Conservation (phyloP, 306 rosid species). For the Ammopiptanthus mongolicus region DNA sequence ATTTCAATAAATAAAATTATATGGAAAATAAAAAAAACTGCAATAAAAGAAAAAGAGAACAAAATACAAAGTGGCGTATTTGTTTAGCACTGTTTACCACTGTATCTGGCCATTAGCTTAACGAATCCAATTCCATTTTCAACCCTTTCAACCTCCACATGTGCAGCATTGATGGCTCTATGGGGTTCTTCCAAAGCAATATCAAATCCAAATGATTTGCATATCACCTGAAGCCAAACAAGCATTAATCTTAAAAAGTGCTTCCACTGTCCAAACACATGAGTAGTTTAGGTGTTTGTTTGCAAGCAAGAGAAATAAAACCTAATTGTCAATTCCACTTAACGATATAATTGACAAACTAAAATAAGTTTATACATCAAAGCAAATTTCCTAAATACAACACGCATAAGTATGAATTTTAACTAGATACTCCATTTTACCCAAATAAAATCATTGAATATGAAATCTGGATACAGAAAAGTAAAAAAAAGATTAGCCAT, state of each 20-base stretch:
- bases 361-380: not conserved
- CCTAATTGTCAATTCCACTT: not conserved
- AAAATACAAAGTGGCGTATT: not conserved
- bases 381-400: not conserved
- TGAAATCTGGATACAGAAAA: too few relatives aligned
- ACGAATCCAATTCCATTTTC: conserved; percentile 93
- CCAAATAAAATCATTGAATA: too few relatives aligned
- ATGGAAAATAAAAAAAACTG: conserved; percentile 7
- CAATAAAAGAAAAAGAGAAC: not conserved
- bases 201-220: conserved; percentile 96
- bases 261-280: too few relatives aligned
- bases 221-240: conserved; percentile 71
- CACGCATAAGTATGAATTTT: not conserved
- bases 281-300: not conserved
- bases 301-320: not conserved
- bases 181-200: conserved; percentile 99
- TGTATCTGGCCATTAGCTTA: conserved; percentile 91
- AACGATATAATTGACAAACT: not conserved
- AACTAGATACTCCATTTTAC: not conserved
- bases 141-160: conserved; percentile 89
- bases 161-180: conserved; percentile 94
- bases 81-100: conserved; percentile 50
- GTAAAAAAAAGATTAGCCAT: too few relatives aligned
- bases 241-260: conserved; percentile 11
- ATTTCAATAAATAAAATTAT: conserved; percentile 5